A percentile compares a stretch with the other conserved stretches of the same genome.
Conservation (phyloP, 805 yeast species). For the Cyberlindnera suaveolens region DNA sequence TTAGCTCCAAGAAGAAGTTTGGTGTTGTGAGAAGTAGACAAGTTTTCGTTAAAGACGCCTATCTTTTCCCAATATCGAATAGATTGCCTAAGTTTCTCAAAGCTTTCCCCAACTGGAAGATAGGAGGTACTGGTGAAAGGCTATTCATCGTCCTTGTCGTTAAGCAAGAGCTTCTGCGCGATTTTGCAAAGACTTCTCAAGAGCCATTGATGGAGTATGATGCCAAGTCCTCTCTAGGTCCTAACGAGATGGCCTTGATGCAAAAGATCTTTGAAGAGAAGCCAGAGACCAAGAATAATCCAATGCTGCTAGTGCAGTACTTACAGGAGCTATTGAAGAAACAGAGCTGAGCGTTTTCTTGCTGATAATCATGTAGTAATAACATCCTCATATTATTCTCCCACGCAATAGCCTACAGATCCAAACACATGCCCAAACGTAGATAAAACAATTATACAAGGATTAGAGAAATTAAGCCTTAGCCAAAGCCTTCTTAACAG, state of each 20-base stretch:
- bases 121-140: constrained; percentile 1
- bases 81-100: constrained; percentile 18
- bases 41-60: constrained; percentile 39
- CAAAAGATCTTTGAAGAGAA: constrained; percentile 17
- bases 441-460: constrained; percentile 10
- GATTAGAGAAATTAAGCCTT: constrained; percentile 57
- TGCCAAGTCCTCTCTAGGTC: constrained; percentile 7
- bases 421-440: constrained; percentile 4
- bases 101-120: constrained; percentile 1
- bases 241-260: constrained; percentile 16
- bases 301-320: constrained; percentile 15
- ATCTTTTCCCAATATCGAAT: constrained; percentile 29
- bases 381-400: not conserved
- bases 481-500: constrained; percentile 94
- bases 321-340: constrained; percentile 11
- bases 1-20: constrained; percentile 30
- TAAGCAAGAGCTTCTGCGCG: constrained; percentile 16
- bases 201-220: constrained; percentile 1
- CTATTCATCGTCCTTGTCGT: constrained; percentile 17
- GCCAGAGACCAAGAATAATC: constrained; percentile 18
- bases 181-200: not conserved
- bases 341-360: not conserved
- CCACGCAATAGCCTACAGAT: not conserved
- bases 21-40: constrained; percentile 40
- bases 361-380: no score